Conservation (phyloP, 805 yeast species). For the Ogataea methylovora region DNA sequence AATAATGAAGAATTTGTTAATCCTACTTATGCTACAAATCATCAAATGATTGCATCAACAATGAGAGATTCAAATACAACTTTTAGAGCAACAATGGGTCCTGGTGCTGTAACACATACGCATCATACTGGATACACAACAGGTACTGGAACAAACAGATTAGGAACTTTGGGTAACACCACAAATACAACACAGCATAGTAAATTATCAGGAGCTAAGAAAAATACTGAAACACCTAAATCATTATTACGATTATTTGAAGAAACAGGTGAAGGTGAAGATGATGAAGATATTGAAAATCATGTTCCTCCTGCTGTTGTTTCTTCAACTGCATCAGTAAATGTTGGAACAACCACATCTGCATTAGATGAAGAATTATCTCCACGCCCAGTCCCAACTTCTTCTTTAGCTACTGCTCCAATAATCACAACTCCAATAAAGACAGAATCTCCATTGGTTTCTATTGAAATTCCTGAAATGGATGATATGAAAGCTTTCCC, state of each 20-base stretch:
- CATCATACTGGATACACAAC: not conserved
- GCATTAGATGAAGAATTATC: not conserved
- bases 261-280: conserved; percentile 29
- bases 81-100: conserved; percentile 1
- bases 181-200: too few relatives aligned
- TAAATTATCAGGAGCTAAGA: too few relatives aligned
- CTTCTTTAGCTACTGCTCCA: conserved; percentile 3
- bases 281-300: conserved; percentile 9
- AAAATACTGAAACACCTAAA: conserved; percentile 71
- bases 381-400: not conserved
- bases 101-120: not conserved
- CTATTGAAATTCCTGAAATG: conserved; percentile 66
- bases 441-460: conserved; percentile 49
- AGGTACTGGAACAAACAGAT: too few relatives aligned
- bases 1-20: conserved; percentile 1
- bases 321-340: conserved; percentile 5
- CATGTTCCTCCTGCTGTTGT: conserved; percentile 1
- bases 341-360: conserved; percentile 1
- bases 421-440: conserved; percentile 17
- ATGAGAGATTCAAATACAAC: not conserved
- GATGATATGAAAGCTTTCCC: conserved; percentile 27
- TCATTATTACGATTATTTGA: conserved; percentile 68
- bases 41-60: not conserved
- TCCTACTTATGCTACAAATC: not conserved
- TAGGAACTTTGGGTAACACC: too few relatives aligned